phyloP scores from a whole-genome alignment of 345 rosid genomes.

The Gossypium rotundifolium region DNA sequence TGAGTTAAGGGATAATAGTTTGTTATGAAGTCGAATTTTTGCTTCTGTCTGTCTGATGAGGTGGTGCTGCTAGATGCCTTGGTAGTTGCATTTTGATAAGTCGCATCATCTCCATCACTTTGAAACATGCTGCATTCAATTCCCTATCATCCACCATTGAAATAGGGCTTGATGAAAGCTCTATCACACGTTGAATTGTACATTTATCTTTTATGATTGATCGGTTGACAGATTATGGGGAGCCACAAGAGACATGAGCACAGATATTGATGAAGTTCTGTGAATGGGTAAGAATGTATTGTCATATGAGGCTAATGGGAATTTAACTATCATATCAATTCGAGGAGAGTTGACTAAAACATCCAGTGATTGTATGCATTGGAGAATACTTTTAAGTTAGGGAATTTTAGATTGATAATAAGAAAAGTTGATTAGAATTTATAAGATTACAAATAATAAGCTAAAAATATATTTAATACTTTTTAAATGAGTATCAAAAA shows the following conservation, averaged over 20 bases:
- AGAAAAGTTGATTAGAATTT: no score
- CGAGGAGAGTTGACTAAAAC: slow-evolving; percentile 92
- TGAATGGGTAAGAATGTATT: slow-evolving; percentile 50
- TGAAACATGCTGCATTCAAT: slow-evolving; percentile 45
- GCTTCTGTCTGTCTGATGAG: slow-evolving; percentile 61
- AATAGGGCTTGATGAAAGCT: slow-evolving; percentile 39
- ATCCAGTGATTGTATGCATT: slow-evolving; percentile 62
- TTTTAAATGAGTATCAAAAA: no score
- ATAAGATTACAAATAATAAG: no score
- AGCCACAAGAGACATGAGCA: slow-evolving; percentile 59
- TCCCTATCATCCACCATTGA: slow-evolving; percentile 63
- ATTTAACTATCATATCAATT: slow-evolving; percentile 89
- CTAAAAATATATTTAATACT: no score
- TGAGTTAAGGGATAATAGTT: no score
- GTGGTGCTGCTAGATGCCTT: slow-evolving; percentile 72
- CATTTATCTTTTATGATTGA: slow-evolving; percentile 91
- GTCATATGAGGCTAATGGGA: slow-evolving; percentile 81
- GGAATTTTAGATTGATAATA: no score
- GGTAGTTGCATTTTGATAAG: slow-evolving; percentile 83
- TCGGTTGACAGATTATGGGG: slow-evolving; percentile 47
- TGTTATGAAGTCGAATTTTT: slow-evolving; percentile 42
- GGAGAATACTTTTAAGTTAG: no score
- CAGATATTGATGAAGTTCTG: slow-evolving; percentile 56
- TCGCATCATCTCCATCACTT: slow-evolving; percentile 48
- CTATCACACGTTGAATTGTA: slow-evolving; percentile 51